A percentile compares a stretch with the other conserved stretches of the same genome.
Evolutionary conservation across 1,139 yeast species (phyloP).

Genomic region (Kazachstania sp.): DNA sequence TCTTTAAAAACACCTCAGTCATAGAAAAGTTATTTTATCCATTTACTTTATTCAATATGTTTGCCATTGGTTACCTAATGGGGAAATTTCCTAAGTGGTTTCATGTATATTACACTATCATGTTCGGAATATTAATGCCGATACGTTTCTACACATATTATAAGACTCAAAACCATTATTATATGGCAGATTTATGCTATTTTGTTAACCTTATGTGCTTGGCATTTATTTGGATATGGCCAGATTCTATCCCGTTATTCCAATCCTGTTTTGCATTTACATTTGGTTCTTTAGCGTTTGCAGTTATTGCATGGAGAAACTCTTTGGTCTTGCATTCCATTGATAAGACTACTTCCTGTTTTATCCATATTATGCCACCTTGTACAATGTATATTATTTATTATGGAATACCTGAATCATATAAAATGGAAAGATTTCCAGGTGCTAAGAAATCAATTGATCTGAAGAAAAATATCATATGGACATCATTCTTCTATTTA

Average conservation of each 20-base stretch:
- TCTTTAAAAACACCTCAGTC: slow-evolving; percentile 41
- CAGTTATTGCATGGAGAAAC: slow-evolving; percentile 93
- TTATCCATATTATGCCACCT: slow-evolving; percentile 89
- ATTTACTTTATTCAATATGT: slow-evolving; percentile 57
- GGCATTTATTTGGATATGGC: slow-evolving; percentile 73
- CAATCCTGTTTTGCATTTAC: slow-evolving; percentile 79
- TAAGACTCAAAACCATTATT: slow-evolving; percentile 72
- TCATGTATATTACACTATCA: slow-evolving; percentile 63
- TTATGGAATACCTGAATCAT: slow-evolving; percentile 63
- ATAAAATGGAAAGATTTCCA: slow-evolving; percentile 54
- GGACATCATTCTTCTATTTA: slow-evolving; percentile 78
- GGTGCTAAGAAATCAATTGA: slow-evolving; percentile 66
- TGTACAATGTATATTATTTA: slow-evolving; percentile 79
- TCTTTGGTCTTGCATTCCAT: slow-evolving; percentile 85
- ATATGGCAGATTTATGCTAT: slow-evolving; percentile 87
- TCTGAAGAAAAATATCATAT: slow-evolving; percentile 58
- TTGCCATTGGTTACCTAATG: slow-evolving; percentile 64
- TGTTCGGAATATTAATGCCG: slow-evolving; percentile 66
- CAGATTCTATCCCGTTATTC: slow-evolving; percentile 61
- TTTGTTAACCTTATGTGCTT: slow-evolving; percentile 70
- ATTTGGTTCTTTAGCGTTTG: slow-evolving; percentile 85
- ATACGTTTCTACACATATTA: slow-evolving; percentile 76
- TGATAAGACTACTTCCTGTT: slow-evolving; percentile 88
- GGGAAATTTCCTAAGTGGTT: slow-evolving; percentile 72
- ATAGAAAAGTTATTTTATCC: slow-evolving; percentile 83